Base-by-base conservation (phyloP, 176 grass and related monocot species). In the Bonia amplexicaulis region DNA sequence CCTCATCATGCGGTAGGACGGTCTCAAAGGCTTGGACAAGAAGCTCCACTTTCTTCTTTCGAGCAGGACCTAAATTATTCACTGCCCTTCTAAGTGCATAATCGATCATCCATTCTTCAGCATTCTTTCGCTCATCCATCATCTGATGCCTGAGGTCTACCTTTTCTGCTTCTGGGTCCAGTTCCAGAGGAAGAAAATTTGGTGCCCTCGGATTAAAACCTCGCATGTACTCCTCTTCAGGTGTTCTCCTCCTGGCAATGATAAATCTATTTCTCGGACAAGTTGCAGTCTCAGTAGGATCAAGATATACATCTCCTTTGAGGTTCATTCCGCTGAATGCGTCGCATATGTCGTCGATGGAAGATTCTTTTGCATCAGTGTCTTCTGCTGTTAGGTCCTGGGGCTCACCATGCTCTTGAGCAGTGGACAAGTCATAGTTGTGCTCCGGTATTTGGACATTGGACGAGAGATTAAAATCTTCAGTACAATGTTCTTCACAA, bases 41-140 rank as follows among this genome's bases (percentile, higher is more conserved):
- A 76, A 99, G 84, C 72, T 92, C 89, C 22, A 99, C 97, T 66
- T 99, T 99, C 90, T 92, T 93, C 79, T 92, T 92, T 27, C 93
- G 83, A 23, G 78, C 93, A 41, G 88, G 88, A 6, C 84, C 86
- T 53, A 99, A 79, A 48, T 92, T 92, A 49, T 89, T 90, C 39
- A 99, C 82, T 5, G 84, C 92, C 76, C 86, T 75, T 23, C 86
- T 79, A 83, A 99, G 93, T 3, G 93, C 93, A 47, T 94, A 94
- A 78, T 99, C 97, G 39, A 96, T 91, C 97, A 99, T 90, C 89
- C 90, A 99, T 69, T 99, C 97, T 81, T 99, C 97, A 2, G 97
- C 88, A 72, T 99, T 99, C 82, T 96, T 99, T 22, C 97, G 92
- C 11, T 96, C 93, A 67, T 94, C 97, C 66, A 96, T 79, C 42